A percentile compares a stretch with the other conserved stretches of the same genome.
phyloP scores from a whole-genome alignment of 129 eudicot genomes.

The Kitagawia praeruptora region DNA sequence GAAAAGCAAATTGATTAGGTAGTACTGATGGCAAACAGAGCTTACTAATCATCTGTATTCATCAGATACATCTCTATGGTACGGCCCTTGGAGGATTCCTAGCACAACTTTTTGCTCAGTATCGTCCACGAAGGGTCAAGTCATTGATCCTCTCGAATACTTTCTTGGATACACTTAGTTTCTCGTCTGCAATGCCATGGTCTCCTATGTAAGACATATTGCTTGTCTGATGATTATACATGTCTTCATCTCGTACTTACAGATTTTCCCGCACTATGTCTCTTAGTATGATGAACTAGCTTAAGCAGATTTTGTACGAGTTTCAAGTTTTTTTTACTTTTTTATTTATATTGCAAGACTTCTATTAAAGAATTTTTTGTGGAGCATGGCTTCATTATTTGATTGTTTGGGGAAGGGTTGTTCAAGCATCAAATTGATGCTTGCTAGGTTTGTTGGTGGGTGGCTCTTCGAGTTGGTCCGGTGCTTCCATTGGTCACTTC shows the following conservation, averaged over 20 bases:
- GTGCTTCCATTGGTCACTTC: background rate
- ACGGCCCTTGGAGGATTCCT: slow-evolving; percentile 95
- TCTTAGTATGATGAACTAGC: background rate
- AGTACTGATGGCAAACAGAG: slow-evolving; percentile 7
- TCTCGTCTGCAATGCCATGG: slow-evolving; percentile 94
- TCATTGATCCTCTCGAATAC: slow-evolving; percentile 90
- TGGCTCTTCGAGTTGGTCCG: background rate
- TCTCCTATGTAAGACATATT: slow-evolving; percentile 63
- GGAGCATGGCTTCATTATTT: background rate
- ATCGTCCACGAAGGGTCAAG: slow-evolving; percentile 86
- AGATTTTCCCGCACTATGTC: background rate
- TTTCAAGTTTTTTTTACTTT: background rate
- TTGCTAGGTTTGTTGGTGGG: background rate
- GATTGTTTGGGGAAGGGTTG: background rate
- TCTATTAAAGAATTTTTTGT: background rate
- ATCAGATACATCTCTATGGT: slow-evolving; percentile 91
- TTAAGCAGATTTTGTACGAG: background rate
- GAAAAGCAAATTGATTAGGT: background rate
- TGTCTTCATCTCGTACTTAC: background rate
- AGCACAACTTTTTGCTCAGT: slow-evolving; percentile 94
- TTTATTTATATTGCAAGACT: background rate
- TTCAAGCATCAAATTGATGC: background rate
- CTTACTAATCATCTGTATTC: slow-evolving; percentile 14
- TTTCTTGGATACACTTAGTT: slow-evolving; percentile 67
- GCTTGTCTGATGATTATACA: background rate